Conservation (phyloP, 2,329 filamentous ascomycete species). For the Ophiostoma sp. region DNA sequence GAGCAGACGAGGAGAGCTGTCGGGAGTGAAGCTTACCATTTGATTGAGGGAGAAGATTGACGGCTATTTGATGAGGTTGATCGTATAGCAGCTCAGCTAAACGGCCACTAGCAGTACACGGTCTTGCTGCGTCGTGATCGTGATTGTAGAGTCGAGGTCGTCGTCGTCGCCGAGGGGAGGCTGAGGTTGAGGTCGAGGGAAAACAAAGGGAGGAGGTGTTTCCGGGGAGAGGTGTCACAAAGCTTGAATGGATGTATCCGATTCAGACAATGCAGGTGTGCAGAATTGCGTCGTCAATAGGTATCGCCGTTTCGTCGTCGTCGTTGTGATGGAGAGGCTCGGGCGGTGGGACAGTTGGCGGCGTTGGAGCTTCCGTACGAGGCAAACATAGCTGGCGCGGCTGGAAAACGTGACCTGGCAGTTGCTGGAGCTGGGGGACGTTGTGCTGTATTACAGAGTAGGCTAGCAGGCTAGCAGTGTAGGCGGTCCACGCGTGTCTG, state of each 20-base stretch:
- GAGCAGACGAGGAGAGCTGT: neutral
- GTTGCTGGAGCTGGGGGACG: constrained; percentile 5
- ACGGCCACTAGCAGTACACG: neutral
- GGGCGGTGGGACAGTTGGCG: constrained; percentile 12
- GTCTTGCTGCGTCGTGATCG: constrained; percentile 8
- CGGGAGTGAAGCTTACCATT: constrained; percentile 1
- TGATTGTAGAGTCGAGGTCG: constrained; percentile 4
- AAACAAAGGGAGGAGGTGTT: neutral
- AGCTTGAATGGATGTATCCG: neutral
- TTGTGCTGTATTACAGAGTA: neutral
- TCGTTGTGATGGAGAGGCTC: constrained; percentile 14
- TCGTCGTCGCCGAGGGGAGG: neutral
- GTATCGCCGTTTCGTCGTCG: constrained; percentile 6
- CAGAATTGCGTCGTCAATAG: neutral
- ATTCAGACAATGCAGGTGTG: neutral
- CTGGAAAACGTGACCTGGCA: constrained; percentile 29
- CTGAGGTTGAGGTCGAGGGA: neutral
- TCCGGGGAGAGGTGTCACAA: neutral
- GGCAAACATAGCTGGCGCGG: constrained; percentile 37
- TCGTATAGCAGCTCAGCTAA: neutral
- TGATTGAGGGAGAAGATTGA: neutral
- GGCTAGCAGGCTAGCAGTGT: neutral
- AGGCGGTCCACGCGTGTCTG: constrained; percentile 22
- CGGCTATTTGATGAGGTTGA: neutral
- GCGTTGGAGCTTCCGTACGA: constrained; percentile 27